A percentile compares a stretch with the other conserved stretches of the same genome.
Evolutionary conservation across 2,329 filamentous ascomycete species (phyloP).

Genomic region (Zelopaecilomyces penicillatus): DNA sequence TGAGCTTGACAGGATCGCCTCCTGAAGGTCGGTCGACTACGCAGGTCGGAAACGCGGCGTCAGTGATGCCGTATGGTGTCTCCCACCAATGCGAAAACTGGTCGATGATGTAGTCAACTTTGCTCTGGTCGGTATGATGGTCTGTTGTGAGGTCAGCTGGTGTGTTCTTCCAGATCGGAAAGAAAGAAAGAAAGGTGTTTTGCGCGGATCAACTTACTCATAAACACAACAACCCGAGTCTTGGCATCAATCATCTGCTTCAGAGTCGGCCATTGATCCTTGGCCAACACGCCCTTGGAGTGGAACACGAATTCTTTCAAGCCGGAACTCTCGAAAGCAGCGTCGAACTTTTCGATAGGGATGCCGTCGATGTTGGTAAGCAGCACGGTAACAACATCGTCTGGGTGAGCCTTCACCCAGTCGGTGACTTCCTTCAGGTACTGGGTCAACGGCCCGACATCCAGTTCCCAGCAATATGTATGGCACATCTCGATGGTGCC

Average conservation of each 20-base stretch:
- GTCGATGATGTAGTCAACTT: constrained; percentile 54
- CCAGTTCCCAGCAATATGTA: constrained; percentile 50
- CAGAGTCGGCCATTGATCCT: constrained; percentile 61
- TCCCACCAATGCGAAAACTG: constrained; percentile 64
- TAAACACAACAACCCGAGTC: constrained; percentile 61
- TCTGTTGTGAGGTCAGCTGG: constrained; percentile 38
- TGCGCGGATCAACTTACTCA: constrained; percentile 38
- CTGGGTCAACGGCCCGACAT: constrained; percentile 46
- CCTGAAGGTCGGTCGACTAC: constrained; percentile 51
- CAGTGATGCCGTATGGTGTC: constrained; percentile 58
- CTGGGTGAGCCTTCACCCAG: constrained; percentile 50
- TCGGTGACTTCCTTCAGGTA: constrained; percentile 50
- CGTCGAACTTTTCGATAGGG: constrained; percentile 44
- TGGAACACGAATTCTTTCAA: constrained; percentile 50
- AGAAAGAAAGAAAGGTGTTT: neutral
- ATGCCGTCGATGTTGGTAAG: constrained; percentile 55
- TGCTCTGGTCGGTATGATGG: constrained; percentile 41
- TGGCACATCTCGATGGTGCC: constrained; percentile 54
- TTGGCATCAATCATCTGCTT: constrained; percentile 52
- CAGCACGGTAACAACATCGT: constrained; percentile 56
- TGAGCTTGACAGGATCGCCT: constrained; percentile 28
- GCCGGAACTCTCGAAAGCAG: constrained; percentile 45
- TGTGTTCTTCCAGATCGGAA: too few relatives aligned
- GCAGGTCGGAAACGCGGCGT: constrained; percentile 55
- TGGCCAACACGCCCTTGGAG: constrained; percentile 32